Base-by-base conservation (phyloP, 257 asterid species). In the Ilex asprella region DNA sequence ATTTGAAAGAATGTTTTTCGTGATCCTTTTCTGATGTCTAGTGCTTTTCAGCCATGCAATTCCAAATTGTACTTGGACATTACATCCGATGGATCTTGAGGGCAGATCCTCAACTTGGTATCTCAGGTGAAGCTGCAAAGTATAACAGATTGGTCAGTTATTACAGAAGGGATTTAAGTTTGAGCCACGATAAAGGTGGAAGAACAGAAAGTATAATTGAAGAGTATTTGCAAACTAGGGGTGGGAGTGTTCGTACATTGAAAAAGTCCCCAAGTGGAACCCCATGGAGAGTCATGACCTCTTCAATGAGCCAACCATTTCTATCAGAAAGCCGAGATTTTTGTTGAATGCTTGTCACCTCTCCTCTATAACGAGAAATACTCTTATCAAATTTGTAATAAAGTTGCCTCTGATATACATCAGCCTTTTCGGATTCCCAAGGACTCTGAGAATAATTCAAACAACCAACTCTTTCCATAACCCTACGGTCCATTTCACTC, bases 301-400 rank as follows among this genome's bases (percentile, higher is more conserved):
- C 99, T 76, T 93, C 96, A 55, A 93, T 66, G 57, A 93, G 86
- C 97, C 97, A 93, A 7, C 96, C 96, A 12, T 73, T 74, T 74
- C 60, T 73, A 50, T 76, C 91, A 39, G 83, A 53, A 58, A 82
- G 87, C 16, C 82, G 81, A 55, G 97, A 84, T 59, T 77, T 89
- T 57, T 89, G 97, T 76, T 93, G 99, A 49, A 94, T 87, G 92
- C 99, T 89, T 0, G 97, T 93, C 58, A 89, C 96, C 76, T 87
- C 97, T 74, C 96, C 99, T 69, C 94, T 69, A 47, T 84, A 89
- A 55, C 88, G 91, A 10, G 97, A 93, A 47, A 93, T 74, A 7
- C 73, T 79, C 70, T 81, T 87, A 55, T 89, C 96, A 56, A 89
- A 89, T 67, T 89, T 89, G 83, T 93, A 89, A 54, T 85, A 85